Evolutionary conservation across 139 green algal species (phyloP).

Genomic region (Picochlorum sp.): DNA sequence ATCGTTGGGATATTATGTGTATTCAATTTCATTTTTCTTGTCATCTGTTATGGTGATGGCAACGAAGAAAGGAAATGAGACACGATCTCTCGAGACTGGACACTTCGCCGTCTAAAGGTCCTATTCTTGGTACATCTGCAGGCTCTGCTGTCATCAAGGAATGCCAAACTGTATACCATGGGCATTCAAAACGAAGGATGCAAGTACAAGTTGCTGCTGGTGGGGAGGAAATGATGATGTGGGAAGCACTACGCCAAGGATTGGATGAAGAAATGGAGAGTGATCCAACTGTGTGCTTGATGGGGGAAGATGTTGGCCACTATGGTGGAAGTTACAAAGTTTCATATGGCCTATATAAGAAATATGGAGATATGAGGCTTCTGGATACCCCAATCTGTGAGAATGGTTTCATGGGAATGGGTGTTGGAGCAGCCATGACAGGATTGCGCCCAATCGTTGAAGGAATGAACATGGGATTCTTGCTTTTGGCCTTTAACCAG

Average conservation of each 20-base stretch:
- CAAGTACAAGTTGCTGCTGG: not conserved
- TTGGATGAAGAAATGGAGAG: slow-evolving; percentile 92
- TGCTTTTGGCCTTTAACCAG: slow-evolving; percentile 97
- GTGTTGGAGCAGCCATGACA: slow-evolving; percentile 90
- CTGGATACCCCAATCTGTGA: slow-evolving; percentile 94
- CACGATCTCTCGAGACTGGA: too few species aligned
- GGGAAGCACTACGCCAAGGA: slow-evolving; percentile 80
- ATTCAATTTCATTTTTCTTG: too few species aligned
- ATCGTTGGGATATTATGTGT: too few species aligned
- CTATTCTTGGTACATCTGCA: too few species aligned
- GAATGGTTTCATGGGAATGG: slow-evolving; percentile 91
- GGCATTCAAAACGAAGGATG: too few species aligned
- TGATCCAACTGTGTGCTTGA: slow-evolving; percentile 80
- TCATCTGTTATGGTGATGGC: too few species aligned
- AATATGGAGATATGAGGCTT: slow-evolving; percentile 87
- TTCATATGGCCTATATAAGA: slow-evolving; percentile 87
- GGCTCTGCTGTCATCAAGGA: too few species aligned
- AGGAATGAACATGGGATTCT: slow-evolving; percentile 98
- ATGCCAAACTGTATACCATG: too few species aligned
- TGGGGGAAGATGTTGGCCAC: slow-evolving; percentile 92
- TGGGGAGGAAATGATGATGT: slow-evolving; percentile 80
- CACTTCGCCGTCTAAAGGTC: too few species aligned
- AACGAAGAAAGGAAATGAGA: too few species aligned
- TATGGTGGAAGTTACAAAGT: slow-evolving; percentile 92
- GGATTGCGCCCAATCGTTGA: slow-evolving; percentile 90